These are phyloP conservation scores for Sphaerostilbella broomeana DNA, from an alignment of 2,329 filamentous ascomycete genomes.

Conservation along the genomic window DNA sequence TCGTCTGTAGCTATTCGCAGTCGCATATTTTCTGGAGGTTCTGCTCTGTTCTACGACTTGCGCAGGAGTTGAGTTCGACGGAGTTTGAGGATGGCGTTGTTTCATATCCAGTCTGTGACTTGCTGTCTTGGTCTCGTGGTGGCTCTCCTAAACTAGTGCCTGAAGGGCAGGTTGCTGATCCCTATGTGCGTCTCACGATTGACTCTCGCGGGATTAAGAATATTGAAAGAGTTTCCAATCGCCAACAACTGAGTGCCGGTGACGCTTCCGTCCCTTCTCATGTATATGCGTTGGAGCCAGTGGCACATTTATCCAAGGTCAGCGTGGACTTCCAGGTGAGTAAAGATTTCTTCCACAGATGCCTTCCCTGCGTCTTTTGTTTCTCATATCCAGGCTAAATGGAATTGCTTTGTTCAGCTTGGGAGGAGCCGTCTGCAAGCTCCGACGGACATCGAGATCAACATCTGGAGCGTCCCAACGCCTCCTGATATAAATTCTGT, in stretches of 20 bases:
- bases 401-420: not conserved
- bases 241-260: not conserved
- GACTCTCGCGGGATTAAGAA: constrained; percentile 1
- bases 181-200: not conserved
- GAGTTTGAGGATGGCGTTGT: not conserved
- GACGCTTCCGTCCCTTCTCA: not conserved
- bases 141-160: not conserved
- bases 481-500: not conserved
- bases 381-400: not conserved
- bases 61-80: not conserved
- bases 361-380: not conserved
- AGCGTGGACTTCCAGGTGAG: constrained; percentile 1
- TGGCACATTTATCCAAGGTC: not conserved
- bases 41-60: not conserved
- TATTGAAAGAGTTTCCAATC: not conserved
- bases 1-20: not conserved
- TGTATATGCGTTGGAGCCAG: not conserved
- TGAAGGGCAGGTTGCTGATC: not conserved
- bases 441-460: not conserved
- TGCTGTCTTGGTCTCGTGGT: constrained; percentile 4
- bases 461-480: not conserved
- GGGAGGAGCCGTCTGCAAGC: not conserved
- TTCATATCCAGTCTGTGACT: not conserved
- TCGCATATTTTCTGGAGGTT: constrained; percentile 3
- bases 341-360: not conserved